Evolutionary conservation across 2,329 filamentous ascomycete genomes (phyloP).

Genomic region (Alternaria gansuensis): DNA sequence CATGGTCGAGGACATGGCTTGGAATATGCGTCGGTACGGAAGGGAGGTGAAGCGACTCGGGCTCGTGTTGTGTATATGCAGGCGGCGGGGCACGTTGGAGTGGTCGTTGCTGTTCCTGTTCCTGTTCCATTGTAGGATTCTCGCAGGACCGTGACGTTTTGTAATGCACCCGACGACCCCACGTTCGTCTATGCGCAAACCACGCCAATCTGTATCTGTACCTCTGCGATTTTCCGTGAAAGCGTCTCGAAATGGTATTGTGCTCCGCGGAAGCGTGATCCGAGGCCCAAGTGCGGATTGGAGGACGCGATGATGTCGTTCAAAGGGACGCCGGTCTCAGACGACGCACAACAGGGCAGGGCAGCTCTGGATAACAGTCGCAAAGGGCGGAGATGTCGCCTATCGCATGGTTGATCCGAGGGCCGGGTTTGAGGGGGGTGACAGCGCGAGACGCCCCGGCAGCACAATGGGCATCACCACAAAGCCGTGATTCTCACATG

Average conservation of each 20-base stretch:
- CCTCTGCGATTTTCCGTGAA: conserved; percentile 17
- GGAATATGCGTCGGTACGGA: conserved; percentile 54
- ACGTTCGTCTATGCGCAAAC: conserved; percentile 14
- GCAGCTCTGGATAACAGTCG: neutral
- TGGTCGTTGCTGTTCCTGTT: conserved; percentile 47
- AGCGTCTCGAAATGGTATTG: conserved; percentile 29
- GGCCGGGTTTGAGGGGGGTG: conserved; percentile 18
- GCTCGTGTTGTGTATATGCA: conserved; percentile 55
- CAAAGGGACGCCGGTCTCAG: conserved; percentile 18
- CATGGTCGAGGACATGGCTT: conserved; percentile 27
- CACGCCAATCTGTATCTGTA: neutral
- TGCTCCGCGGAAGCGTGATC: conserved; percentile 25
- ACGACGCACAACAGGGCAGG: conserved; percentile 12
- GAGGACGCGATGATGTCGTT: conserved; percentile 26
- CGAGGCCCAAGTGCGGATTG: conserved; percentile 22
- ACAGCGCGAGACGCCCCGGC: conserved; percentile 19
- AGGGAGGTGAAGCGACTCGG: conserved; percentile 54
- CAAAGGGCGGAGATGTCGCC: conserved; percentile 9
- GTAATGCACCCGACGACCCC: conserved; percentile 21
- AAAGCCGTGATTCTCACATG: conserved; percentile 37
- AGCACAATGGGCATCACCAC: conserved; percentile 32
- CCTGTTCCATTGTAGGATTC: conserved; percentile 40
- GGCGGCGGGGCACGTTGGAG: conserved; percentile 55
- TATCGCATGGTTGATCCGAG: conserved; percentile 16
- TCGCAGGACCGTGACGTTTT: conserved; percentile 7